A percentile compares a stretch with the other conserved stretches of the same genome.
These are phyloP conservation scores for Gardenia jasminoides DNA, from an alignment of 257 asterid genomes.

Conservation along the genomic window DNA sequence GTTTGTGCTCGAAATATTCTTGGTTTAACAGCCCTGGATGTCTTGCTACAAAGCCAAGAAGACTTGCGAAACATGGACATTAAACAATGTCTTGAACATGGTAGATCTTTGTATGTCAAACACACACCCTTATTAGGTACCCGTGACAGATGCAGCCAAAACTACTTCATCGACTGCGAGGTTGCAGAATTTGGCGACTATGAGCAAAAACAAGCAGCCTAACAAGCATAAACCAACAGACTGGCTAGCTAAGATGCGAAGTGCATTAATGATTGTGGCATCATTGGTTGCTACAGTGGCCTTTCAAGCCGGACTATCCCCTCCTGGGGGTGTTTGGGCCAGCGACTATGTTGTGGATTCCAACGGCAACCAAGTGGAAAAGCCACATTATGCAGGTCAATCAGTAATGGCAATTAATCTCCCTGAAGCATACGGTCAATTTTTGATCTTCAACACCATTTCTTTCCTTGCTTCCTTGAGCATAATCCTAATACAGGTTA, in stretches of 20 bases:
- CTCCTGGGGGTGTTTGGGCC: conserved; percentile 42
- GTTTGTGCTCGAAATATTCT: conserved; percentile 21
- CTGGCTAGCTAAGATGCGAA: conserved; percentile 31
- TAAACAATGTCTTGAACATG: conserved; percentile 22
- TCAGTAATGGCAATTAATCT: conserved; percentile 32
- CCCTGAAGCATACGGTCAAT: conserved; percentile 21
- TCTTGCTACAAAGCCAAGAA: conserved; percentile 24
- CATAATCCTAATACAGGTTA: conserved; percentile 31
- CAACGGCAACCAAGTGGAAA: conserved; percentile 13
- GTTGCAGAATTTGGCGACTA: not conserved
- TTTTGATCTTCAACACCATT: conserved; percentile 29
- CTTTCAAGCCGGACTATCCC: conserved; percentile 33
- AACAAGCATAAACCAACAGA: conserved; percentile 25
- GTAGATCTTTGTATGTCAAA: not conserved
- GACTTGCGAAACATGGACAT: conserved; percentile 35
- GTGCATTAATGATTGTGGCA: conserved; percentile 33
- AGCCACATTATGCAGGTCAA: conserved; percentile 18
- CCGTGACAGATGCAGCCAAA: not conserved
- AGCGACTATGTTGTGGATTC: conserved; percentile 9
- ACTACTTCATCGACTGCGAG: not conserved
- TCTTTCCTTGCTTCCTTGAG: conserved; percentile 36
- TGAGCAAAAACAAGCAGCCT: not conserved
- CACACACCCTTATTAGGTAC: not conserved
- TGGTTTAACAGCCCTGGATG: conserved; percentile 27
- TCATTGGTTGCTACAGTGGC: conserved; percentile 35